Percentiles rank a stretch among this genome's conserved stretches.
Conservation (phyloP, 208 protist species). For the Herpetomonas tarakana region DNA sequence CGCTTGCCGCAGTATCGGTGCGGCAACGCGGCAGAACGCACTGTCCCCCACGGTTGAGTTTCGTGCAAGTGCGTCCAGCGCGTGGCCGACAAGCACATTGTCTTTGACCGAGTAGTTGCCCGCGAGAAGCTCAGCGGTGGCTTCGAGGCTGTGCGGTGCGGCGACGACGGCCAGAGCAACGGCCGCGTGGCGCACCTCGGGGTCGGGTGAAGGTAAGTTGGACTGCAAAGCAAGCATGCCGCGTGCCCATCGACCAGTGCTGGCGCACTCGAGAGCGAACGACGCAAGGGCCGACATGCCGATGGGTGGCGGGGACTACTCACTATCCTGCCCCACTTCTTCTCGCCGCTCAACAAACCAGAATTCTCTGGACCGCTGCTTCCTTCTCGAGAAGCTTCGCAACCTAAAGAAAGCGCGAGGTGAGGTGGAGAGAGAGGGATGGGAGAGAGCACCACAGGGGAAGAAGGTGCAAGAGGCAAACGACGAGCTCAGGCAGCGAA, state of each 20-base stretch:
- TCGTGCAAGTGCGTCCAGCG: conserved; percentile 22
- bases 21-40: conserved; percentile 4
- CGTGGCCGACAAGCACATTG: conserved; percentile 16
- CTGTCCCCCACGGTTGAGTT: conserved; percentile 11
- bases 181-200: conserved; percentile 25
- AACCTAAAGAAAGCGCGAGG: too few species aligned
- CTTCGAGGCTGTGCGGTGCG: conserved; percentile 40
- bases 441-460: too few species aligned
- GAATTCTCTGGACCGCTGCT: too few species aligned
- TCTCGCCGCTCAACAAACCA: too few species aligned
- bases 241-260: conserved; percentile 58
- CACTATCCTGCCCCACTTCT: too few species aligned
- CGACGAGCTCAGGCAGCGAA: too few species aligned
- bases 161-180: conserved; percentile 37
- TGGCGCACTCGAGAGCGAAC: conserved; percentile 66
- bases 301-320: background rate
- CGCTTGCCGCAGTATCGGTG: conserved; percentile 1
- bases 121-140: conserved; percentile 37
- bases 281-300: conserved; percentile 55
- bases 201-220: conserved; percentile 15
- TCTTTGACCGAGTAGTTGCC: conserved; percentile 10
- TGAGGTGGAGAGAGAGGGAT: too few species aligned
- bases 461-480: too few species aligned
- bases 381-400: too few species aligned
- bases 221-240: conserved; percentile 60